A percentile compares a stretch with the other conserved stretches of the same genome.
Conservation (phyloP, 1,284 basidiomycete species). For the Ceratobasidium sp. region DNA sequence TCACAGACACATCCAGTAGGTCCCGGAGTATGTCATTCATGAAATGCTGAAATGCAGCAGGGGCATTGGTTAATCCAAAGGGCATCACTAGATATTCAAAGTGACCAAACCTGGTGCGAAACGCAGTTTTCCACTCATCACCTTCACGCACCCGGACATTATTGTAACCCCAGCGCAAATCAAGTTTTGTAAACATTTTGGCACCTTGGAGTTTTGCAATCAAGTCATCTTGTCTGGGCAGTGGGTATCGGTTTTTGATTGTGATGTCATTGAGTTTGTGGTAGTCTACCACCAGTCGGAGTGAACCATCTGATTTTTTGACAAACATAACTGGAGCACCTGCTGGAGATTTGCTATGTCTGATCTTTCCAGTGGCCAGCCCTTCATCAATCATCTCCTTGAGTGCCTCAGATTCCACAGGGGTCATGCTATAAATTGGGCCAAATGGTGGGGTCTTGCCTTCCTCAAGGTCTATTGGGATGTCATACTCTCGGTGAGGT, state of each 20-base stretch:
- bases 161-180: slow-evolving; percentile 48
- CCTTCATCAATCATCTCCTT: slow-evolving; percentile 19
- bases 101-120: slow-evolving; percentile 50
- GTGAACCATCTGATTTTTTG: slow-evolving; percentile 51
- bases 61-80: slow-evolving; percentile 54
- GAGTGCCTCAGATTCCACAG: background rate
- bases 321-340: slow-evolving; percentile 25
- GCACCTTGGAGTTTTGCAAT: slow-evolving; percentile 45
- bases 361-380: slow-evolving; percentile 14
- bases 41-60: slow-evolving; percentile 49
- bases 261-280: slow-evolving; percentile 52
- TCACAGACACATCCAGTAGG: slow-evolving; percentile 45
- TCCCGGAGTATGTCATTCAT: slow-evolving; percentile 45
- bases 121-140: slow-evolving; percentile 51
- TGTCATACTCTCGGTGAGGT: background rate
- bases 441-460: slow-evolving; percentile 38
- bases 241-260: slow-evolving; percentile 45
- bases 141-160: slow-evolving; percentile 46
- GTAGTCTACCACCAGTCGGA: slow-evolving; percentile 56
- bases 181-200: slow-evolving; percentile 48
- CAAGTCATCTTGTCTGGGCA: slow-evolving; percentile 44
- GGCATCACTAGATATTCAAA: slow-evolving; percentile 54
- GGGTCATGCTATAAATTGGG: slow-evolving; percentile 24
- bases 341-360: background rate
- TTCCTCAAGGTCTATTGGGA: slow-evolving; percentile 31